Evolutionary conservation across 352 stramenopile species (phyloP), one percentile per base, ranked within the genome.

Genomic region (Phytophthora sojae): DNA sequence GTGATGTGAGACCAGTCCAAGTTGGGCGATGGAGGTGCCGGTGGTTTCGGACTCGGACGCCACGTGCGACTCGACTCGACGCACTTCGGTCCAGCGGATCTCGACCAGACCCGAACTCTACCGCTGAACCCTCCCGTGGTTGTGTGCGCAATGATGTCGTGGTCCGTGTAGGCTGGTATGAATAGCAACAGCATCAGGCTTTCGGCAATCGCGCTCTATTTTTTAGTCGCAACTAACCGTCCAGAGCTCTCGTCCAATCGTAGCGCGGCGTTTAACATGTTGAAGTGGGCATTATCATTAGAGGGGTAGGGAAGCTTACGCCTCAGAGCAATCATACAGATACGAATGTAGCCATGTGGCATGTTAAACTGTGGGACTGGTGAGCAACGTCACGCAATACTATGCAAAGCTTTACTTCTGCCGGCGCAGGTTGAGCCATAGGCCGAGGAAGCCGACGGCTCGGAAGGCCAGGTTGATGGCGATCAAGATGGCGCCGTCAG

Each of bases 401-500:
- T 21, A 21, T 11, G 12, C 14, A 19, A 15, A 49, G 17, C 39
- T 19, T 19, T 52, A 52, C 45, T 52, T 52, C 45, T 52, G 45
- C 4, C n/a, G 65, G 4, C 61, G 59, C 29, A 77, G 26, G 15
- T 68, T 71, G 5, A 71, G 19, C 64, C 60, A 71, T 25, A 80
- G 51, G 0, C 64, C 65, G 1, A 81, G 21, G 49, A 81, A 80
- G 12, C 59, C 75, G 0, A 77, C 37, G 3, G 44, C 44, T 1
- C 75, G 75, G 52, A 83, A 81, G 15, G 51, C 61, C 11, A 83
- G 9, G 9, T 79, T 80, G 11, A 79, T 70, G 0, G 51, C 62
- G 3, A 79, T 0, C 6, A 83, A 29, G n/a, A 79, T 58, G 17
- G 79, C 19, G 6, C 51, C 61, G 15, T 81, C 62, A 0, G 19